Evolutionary conservation across 257 asterid species (phyloP).

Genomic region (Verbascum thapsus): DNA sequence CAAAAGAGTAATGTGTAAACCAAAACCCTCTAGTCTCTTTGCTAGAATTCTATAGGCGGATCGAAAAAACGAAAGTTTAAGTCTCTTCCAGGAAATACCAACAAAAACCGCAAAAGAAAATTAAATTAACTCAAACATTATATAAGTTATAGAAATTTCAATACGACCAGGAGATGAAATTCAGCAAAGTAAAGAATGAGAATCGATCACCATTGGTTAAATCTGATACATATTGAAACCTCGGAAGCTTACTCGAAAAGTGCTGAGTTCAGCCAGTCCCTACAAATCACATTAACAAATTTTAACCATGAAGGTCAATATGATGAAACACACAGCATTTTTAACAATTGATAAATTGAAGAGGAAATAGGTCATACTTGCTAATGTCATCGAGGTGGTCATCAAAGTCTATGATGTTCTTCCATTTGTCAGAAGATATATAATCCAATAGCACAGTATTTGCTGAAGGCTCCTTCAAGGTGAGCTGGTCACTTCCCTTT

Average conservation of each 20-base stretch:
- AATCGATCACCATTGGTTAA: slow-evolving; percentile 1
- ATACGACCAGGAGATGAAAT: no score
- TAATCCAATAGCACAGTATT: slow-evolving; percentile 74
- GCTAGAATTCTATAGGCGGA: background rate
- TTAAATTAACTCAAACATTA: background rate
- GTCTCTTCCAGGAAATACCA: background rate
- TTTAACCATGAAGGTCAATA: slow-evolving; percentile 10
- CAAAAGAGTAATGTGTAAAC: no score
- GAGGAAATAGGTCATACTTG: slow-evolving; percentile 56
- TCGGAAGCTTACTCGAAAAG: slow-evolving; percentile 56
- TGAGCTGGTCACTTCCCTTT: slow-evolving; percentile 58
- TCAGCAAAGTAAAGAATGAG: background rate
- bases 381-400: slow-evolving; percentile 95
- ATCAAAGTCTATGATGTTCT: slow-evolving; percentile 75
- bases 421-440: slow-evolving; percentile 85
- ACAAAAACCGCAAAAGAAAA: background rate
- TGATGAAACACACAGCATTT: background rate
- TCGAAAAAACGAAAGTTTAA: background rate
- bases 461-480: slow-evolving; percentile 80
- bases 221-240: background rate
- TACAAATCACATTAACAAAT: slow-evolving; percentile 32
- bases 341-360: background rate
- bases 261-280: slow-evolving; percentile 80
- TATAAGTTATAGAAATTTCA: no score
- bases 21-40: no score